phyloP scores from a whole-genome alignment of 2,329 filamentous ascomycete genomes.

The Xylaria sp. region DNA sequence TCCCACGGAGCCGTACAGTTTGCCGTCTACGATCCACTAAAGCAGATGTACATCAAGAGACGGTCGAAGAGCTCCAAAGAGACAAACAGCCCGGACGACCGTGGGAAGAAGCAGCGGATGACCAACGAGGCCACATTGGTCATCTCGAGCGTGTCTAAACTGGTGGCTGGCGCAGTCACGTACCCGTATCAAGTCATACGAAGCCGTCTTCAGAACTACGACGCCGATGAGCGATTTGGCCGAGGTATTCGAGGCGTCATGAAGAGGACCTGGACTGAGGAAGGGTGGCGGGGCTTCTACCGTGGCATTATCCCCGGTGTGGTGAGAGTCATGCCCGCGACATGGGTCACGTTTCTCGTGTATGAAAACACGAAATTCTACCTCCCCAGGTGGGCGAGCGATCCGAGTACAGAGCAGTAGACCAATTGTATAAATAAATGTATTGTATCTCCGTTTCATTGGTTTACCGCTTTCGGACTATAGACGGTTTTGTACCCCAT shows the following conservation, averaged over 20 bases:
- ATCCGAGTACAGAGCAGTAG: slow-evolving; percentile 20
- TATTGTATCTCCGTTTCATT: neutral
- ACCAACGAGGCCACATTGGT: slow-evolving; percentile 81
- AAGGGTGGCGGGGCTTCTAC: slow-evolving; percentile 88
- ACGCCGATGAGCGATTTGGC: slow-evolving; percentile 78
- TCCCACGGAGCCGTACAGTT: slow-evolving; percentile 96
- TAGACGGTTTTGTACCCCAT: neutral
- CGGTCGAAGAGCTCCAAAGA: slow-evolving; percentile 37
- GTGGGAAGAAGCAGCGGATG: slow-evolving; percentile 55
- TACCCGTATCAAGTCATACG: slow-evolving; percentile 96
- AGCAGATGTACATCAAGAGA: slow-evolving; percentile 65
- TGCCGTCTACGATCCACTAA: slow-evolving; percentile 84
- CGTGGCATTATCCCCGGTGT: slow-evolving; percentile 89
- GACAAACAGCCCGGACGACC: slow-evolving; percentile 39
- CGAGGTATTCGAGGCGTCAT: slow-evolving; percentile 77
- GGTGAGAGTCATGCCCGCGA: slow-evolving; percentile 90
- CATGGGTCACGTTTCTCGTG: slow-evolving; percentile 95
- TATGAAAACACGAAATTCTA: slow-evolving; percentile 92
- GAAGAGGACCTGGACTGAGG: slow-evolving; percentile 77
- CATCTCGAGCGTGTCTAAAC: slow-evolving; percentile 82
- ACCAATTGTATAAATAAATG: slow-evolving; percentile 17
- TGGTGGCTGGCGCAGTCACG: slow-evolving; percentile 87
- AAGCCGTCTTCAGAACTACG: slow-evolving; percentile 87
- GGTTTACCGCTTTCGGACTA: no score
- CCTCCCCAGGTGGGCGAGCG: slow-evolving; percentile 58